Base-by-base conservation (phyloP, 2,329 filamentous ascomycete species). In the Calonectria montana region DNA sequence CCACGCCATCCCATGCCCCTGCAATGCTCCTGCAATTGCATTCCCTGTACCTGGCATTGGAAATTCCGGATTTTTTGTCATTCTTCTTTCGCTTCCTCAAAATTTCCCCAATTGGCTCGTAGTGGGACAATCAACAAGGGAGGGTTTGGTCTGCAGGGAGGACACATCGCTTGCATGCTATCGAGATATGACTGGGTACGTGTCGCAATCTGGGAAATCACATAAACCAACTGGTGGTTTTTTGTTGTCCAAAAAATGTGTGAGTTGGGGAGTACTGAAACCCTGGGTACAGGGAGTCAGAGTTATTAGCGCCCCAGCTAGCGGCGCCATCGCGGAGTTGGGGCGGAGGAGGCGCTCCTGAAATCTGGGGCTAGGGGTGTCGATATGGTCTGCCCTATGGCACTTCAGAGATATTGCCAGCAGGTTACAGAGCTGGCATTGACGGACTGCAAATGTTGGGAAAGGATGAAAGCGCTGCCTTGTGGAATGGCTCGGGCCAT, bases 331-430 rank as follows among this genome's bases (percentile, higher is more conserved):
- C 48, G 53, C 55, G 64, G 59, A 50, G 68, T 59, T 29, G 50
- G 50, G 70, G 72, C 59, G 77, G 73, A 66, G 76, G 73, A 45
- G 71, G 66, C 67, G 66, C 71, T 76, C 77, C 77, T 79, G 77
- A 79, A 79, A 79, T 79, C 77, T 79, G 77, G 77, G 77, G 66
- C 67, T 35, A 53, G 69, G 68, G 73, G 77, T 59, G 77, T 75
- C 72, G 67, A 65, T 73, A 73, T 29, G 41, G 55, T 15, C 29
- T 27, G 18, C 59, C 59, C n/a, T 73, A 73, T 75, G 69, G 37
- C 31, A 23, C 31, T 35, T 64, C 64, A 63, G 29, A 55, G 55
- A 67, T 37, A 41, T 31, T 62, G 21, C 47, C n/a, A 50, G 43
- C 45, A 35, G 27, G 25, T 35, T 66, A 23, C 50, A 35, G 48